These are phyloP conservation scores for Cenchrus purpureus DNA, from an alignment of 176 grass and related monocot species.

Conservation along the genomic window DNA sequence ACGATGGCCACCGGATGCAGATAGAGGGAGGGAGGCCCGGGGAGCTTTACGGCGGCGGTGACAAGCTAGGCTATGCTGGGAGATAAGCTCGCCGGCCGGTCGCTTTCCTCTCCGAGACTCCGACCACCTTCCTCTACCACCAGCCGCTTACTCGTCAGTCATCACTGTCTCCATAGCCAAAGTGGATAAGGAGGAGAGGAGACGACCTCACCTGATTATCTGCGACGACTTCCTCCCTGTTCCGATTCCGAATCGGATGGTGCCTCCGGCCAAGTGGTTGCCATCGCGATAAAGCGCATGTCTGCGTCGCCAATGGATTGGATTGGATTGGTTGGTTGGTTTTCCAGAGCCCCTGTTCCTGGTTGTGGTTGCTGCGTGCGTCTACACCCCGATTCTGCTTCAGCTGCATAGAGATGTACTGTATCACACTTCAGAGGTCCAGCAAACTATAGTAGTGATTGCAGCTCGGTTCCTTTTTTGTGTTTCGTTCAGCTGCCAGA, in stretches of 20 bases:
- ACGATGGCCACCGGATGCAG: not conserved
- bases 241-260: constrained; percentile 6
- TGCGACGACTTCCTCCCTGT: too few relatives aligned
- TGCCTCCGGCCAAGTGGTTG: constrained; percentile 1
- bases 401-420: not conserved
- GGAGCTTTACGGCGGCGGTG: constrained; percentile 46
- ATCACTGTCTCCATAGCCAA: not conserved
- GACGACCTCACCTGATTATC: not conserved
- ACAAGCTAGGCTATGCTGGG: not conserved
- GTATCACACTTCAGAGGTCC: not conserved
- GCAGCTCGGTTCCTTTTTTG: too few relatives aligned
- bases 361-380: not conserved
- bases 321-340: not conserved
- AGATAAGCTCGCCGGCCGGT: constrained; percentile 44
- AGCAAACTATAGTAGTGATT: too few relatives aligned
- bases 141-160: not conserved
- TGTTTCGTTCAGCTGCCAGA: too few relatives aligned
- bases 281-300: constrained; percentile 32
- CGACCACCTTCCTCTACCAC: not conserved
- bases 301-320: constrained; percentile 15
- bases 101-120: not conserved
- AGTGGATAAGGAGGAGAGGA: constrained; percentile 23
- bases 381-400: not conserved
- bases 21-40: not conserved
- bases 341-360: not conserved